Percentiles rank a stretch among this genome's conserved stretches.
phyloP scores from a whole-genome alignment of 2,329 filamentous ascomycete species.

The Cryphonectria nitschkei region DNA sequence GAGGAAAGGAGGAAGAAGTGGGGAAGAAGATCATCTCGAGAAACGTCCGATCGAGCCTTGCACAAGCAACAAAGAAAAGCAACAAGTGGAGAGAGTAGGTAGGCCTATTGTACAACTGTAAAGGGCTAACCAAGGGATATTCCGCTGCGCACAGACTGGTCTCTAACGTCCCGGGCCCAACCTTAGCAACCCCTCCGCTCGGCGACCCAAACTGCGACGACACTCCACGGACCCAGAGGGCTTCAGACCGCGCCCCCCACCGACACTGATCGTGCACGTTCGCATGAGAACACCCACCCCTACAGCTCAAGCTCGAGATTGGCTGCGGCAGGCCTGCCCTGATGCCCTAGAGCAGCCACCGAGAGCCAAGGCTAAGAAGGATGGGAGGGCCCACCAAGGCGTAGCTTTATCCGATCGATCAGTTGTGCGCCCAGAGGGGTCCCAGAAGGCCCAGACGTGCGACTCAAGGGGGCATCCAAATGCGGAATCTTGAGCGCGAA shows the following conservation, averaged over 20 bases:
- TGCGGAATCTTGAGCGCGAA: conserved; percentile 1
- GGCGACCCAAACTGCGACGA: conserved; percentile 22
- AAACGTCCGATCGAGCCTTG: conserved; percentile 33
- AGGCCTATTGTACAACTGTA: conserved; percentile 6
- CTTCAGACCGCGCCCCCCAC: neutral
- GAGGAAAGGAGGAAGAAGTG: neutral
- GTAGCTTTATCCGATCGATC: conserved; percentile 2
- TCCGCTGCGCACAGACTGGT: conserved; percentile 39
- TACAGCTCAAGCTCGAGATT: neutral
- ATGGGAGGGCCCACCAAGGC: neutral
- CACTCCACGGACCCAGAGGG: conserved; percentile 9
- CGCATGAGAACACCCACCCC: neutral
- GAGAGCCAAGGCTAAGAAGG: neutral
- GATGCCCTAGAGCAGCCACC: neutral
- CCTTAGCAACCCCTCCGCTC: conserved; percentile 17
- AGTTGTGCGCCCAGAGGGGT: neutral
- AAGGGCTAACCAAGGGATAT: conserved; percentile 15
- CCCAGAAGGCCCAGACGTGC: neutral
- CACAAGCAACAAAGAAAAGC: conserved; percentile 36
- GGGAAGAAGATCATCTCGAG: conserved; percentile 17
- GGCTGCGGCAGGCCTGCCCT: neutral
- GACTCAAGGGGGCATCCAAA: neutral
- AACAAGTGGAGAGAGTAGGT: conserved; percentile 23
- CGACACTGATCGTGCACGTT: neutral
- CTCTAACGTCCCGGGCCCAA: conserved; percentile 29